These are phyloP conservation scores for Croton setiger DNA, from an alignment of 441 rosid genomes.

Conservation along the genomic window DNA sequence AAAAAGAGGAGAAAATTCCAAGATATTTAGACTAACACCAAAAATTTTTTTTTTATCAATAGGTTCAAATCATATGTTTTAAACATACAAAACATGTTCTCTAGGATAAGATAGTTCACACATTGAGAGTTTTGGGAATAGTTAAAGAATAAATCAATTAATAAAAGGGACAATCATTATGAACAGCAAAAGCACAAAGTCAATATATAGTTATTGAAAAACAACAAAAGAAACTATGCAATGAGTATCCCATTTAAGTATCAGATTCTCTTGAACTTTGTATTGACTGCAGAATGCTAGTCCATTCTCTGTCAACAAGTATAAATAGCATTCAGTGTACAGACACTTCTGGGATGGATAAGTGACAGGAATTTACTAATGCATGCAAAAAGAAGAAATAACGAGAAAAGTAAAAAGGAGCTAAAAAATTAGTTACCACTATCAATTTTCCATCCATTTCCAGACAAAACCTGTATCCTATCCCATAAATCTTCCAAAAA, in stretches of 20 bases:
- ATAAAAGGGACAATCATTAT: neutral
- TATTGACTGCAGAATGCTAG: neutral
- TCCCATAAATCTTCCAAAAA: slow-evolving; percentile 95
- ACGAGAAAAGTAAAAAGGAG: neutral
- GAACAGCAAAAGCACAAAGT: neutral
- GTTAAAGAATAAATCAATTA: neutral
- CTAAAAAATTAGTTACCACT: slow-evolving; percentile 56
- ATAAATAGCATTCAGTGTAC: neutral
- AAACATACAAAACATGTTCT: too few species aligned
- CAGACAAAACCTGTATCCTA: slow-evolving; percentile 67
- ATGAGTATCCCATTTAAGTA: neutral
- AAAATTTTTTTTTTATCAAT: too few species aligned
- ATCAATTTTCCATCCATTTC: slow-evolving; percentile 89
- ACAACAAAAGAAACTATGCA: neutral
- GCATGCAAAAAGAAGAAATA: neutral
- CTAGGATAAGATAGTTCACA: too few species aligned
- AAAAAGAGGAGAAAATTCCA: neutral
- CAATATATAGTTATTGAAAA: neutral
- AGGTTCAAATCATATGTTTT: neutral
- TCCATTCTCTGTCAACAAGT: neutral
- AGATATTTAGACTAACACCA: neutral
- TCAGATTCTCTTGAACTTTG: neutral
- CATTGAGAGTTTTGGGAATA: too few species aligned
- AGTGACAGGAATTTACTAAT: neutral
- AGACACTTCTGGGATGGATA: slow-evolving; percentile 3